Evolutionary conservation across 768 basidiomycete species (phyloP).

Genomic region (Pisolithus tinctorius): DNA sequence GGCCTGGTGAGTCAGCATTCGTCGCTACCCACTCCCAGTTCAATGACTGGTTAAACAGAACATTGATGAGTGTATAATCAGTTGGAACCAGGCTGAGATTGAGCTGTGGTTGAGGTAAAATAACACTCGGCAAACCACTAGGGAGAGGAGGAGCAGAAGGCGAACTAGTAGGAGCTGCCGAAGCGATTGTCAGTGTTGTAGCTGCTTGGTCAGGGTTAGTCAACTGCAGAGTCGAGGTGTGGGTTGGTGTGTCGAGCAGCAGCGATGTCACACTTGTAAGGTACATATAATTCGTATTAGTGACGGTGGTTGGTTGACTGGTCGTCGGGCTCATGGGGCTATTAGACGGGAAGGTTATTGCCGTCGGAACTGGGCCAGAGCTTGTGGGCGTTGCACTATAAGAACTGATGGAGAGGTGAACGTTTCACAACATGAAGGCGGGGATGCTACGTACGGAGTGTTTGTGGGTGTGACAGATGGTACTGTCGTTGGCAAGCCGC

Average conservation of each 20-base stretch:
- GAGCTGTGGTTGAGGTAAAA: constrained; percentile 37
- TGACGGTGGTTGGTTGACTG: constrained; percentile 3
- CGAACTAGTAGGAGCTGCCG: constrained; percentile 16
- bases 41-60: constrained; percentile 55
- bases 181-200: constrained; percentile 22
- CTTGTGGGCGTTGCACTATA: not conserved
- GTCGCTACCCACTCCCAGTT: constrained; percentile 66
- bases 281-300: constrained; percentile 27
- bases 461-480: not conserved
- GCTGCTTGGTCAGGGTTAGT: constrained; percentile 34
- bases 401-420: not conserved
- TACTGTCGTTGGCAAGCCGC: constrained; percentile 1
- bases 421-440: not conserved
- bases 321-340: constrained; percentile 6
- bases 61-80: constrained; percentile 47
- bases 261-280: constrained; percentile 29
- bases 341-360: constrained; percentile 26
- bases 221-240: constrained; percentile 17
- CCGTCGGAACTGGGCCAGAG: constrained; percentile 12
- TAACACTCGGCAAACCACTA: constrained; percentile 50
- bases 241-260: constrained; percentile 18
- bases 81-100: constrained; percentile 24
- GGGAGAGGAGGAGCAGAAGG: constrained; percentile 41
- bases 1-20: constrained; percentile 52
- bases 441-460: not conserved